These are phyloP conservation scores for Nymphaea colorata DNA, from an alignment of 164 flowering plant species.

Conservation along the genomic window DNA sequence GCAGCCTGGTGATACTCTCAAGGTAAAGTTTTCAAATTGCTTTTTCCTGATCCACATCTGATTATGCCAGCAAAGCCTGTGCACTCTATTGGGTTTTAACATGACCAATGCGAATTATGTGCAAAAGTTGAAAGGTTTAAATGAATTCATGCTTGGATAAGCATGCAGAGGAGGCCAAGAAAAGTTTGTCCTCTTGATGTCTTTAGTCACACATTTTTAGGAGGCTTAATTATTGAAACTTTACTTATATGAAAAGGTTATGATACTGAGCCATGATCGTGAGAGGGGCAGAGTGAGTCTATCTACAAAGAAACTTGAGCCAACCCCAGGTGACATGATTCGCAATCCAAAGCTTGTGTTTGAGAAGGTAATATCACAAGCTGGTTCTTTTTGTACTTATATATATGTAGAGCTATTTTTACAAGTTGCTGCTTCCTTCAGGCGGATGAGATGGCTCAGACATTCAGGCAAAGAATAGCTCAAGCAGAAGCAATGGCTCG, in stretches of 20 bases:
- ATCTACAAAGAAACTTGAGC: slow-evolving; percentile 95
- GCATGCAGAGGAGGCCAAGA: no score
- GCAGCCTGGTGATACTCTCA: slow-evolving; percentile 91
- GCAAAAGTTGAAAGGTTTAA: no score
- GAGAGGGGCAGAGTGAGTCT: slow-evolving; percentile 96
- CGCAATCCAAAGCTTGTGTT: slow-evolving; percentile 93
- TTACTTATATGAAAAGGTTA: slow-evolving; percentile 38
- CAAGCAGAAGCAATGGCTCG: slow-evolving; percentile 99
- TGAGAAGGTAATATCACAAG: slow-evolving; percentile 61
- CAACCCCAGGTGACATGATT: slow-evolving; percentile 99
- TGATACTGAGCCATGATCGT: slow-evolving; percentile 94
- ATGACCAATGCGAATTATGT: no score
- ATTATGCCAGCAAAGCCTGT: no score
- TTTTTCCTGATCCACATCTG: no score
- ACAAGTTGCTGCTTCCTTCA: slow-evolving; percentile 12
- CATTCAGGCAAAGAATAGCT: slow-evolving; percentile 96
- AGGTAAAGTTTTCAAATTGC: slow-evolving; percentile 29
- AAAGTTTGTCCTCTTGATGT: background rate
- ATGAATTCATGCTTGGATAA: background rate
- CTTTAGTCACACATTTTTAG: background rate
- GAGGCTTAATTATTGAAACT: slow-evolving; percentile 1
- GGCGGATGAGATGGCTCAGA: slow-evolving; percentile 99
- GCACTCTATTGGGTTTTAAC: no score
- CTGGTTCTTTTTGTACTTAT: background rate
- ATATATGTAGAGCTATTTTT: background rate